phyloP scores from a whole-genome alignment of 495 filamentous ascomycete genomes.

The Penicillium psychrofluorescens region DNA sequence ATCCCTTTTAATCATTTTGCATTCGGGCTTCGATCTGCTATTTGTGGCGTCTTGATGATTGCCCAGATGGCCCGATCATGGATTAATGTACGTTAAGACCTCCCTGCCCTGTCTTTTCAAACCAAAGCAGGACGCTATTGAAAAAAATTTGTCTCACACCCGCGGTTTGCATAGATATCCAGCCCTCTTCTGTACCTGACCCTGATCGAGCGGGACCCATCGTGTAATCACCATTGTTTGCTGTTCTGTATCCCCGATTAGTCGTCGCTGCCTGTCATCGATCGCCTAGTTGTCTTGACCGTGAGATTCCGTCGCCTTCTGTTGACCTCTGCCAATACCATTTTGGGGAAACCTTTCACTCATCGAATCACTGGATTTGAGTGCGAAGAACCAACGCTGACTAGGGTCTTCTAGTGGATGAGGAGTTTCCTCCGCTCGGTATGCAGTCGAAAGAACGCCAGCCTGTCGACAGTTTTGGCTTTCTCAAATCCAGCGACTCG shows the following conservation, averaged over 20 bases:
- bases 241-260: slow-evolving; percentile 20
- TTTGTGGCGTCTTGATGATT: slow-evolving; percentile 41
- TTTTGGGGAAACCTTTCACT: too few relatives aligned
- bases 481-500: slow-evolving; percentile 34
- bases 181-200: slow-evolving; percentile 28
- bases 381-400: slow-evolving; percentile 13
- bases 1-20: slow-evolving; percentile 22
- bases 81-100: slow-evolving; percentile 75
- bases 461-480: slow-evolving; percentile 35
- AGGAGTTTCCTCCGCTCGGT: slow-evolving; percentile 48
- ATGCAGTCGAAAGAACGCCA: slow-evolving; percentile 28
- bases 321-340: too few relatives aligned
- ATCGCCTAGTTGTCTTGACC: too few relatives aligned
- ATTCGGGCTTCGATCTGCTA: slow-evolving; percentile 30
- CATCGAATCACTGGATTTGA: too few relatives aligned
- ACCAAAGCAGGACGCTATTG: slow-evolving; percentile 42
- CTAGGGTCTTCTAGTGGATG: slow-evolving; percentile 28
- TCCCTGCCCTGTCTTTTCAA: slow-evolving; percentile 46
- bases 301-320: too few relatives aligned
- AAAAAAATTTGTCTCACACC: slow-evolving; percentile 49
- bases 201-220: slow-evolving; percentile 14
- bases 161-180: slow-evolving; percentile 37
- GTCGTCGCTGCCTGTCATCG: background rate
- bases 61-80: slow-evolving; percentile 53
- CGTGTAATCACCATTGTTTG: slow-evolving; percentile 31